Evolutionary conservation across 768 basidiomycete genomes (phyloP).

Genomic region (Suillus plorans): DNA sequence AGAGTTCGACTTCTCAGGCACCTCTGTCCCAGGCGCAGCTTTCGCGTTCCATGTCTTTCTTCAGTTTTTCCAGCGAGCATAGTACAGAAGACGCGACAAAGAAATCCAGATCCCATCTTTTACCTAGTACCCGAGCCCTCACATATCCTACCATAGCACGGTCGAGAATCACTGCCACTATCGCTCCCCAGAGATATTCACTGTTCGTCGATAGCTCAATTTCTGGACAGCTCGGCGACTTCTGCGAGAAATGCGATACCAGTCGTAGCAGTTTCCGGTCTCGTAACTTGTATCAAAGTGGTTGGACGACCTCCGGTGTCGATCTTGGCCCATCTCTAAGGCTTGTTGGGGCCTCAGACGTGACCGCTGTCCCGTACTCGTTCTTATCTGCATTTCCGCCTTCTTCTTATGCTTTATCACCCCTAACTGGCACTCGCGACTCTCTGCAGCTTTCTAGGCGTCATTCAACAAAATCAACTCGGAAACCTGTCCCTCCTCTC

Average conservation of each 20-base stretch:
- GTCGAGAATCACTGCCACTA: neutral
- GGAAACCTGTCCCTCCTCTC: slow-evolving; percentile 20
- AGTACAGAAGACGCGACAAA: slow-evolving; percentile 3
- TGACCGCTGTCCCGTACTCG: slow-evolving; percentile 16
- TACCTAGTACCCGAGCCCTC: neutral
- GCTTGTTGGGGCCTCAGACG: slow-evolving; percentile 18
- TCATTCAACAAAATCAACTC: slow-evolving; percentile 11
- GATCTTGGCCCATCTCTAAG: slow-evolving; percentile 22
- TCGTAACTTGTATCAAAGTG: neutral
- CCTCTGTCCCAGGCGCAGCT: neutral
- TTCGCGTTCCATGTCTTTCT: slow-evolving; percentile 12
- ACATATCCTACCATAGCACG: neutral
- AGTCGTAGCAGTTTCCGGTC: neutral
- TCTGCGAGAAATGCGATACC: slow-evolving; percentile 9
- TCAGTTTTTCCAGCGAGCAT: slow-evolving; percentile 8
- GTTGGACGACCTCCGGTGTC: neutral
- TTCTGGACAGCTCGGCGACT: slow-evolving; percentile 7
- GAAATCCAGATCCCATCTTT: neutral
- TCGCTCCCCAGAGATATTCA: slow-evolving; percentile 5
- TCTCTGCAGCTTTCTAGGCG: slow-evolving; percentile 28
- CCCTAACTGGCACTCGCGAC: slow-evolving; percentile 24
- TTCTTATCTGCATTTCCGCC: slow-evolving; percentile 28
- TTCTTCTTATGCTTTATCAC: slow-evolving; percentile 15
- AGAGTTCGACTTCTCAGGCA: slow-evolving; percentile 9
- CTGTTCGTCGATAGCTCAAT: neutral